Conservation (phyloP, 768 basidiomycete species). For the Macrolepiota fuliginosa region DNA sequence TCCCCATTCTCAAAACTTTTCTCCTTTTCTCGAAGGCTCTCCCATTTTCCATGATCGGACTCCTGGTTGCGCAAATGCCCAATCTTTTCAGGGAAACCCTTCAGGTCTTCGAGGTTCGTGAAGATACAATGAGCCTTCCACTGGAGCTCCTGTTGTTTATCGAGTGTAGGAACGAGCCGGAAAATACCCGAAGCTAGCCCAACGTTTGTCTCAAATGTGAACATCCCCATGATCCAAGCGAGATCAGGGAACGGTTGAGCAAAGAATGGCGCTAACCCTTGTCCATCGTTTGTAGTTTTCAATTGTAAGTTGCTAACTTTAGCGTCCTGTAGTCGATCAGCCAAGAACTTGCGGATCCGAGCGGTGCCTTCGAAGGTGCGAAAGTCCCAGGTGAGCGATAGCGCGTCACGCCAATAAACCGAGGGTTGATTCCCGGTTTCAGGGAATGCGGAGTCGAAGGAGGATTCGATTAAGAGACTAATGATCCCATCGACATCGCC, state of each 20-base stretch:
- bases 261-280: constrained; percentile 21
- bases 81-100: constrained; percentile 38
- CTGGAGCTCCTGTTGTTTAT: constrained; percentile 7
- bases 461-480: constrained; percentile 26
- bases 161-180: constrained; percentile 38
- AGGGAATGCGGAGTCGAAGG: constrained; percentile 23
- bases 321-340: constrained; percentile 29
- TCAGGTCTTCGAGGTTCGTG: constrained; percentile 49
- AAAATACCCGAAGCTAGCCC: constrained; percentile 42
- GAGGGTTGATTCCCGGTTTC: constrained; percentile 15
- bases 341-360: constrained; percentile 38
- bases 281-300: constrained; percentile 18
- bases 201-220: constrained; percentile 43
- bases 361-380: constrained; percentile 40
- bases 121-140: constrained; percentile 55
- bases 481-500: constrained; percentile 25
- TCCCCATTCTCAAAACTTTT: constrained; percentile 41
- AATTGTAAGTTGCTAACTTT: constrained; percentile 29
- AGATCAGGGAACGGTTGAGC: constrained; percentile 37
- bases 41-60: constrained; percentile 51
- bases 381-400: constrained; percentile 53
- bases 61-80: constrained; percentile 36
- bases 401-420: constrained; percentile 49
- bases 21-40: constrained; percentile 35
- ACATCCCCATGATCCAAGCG: constrained; percentile 46